A percentile compares a stretch with the other conserved stretches of the same genome.
These are phyloP conservation scores for Aspergillus tubingensis DNA, from an alignment of 2,329 filamentous ascomycete genomes.

Conservation along the genomic window DNA sequence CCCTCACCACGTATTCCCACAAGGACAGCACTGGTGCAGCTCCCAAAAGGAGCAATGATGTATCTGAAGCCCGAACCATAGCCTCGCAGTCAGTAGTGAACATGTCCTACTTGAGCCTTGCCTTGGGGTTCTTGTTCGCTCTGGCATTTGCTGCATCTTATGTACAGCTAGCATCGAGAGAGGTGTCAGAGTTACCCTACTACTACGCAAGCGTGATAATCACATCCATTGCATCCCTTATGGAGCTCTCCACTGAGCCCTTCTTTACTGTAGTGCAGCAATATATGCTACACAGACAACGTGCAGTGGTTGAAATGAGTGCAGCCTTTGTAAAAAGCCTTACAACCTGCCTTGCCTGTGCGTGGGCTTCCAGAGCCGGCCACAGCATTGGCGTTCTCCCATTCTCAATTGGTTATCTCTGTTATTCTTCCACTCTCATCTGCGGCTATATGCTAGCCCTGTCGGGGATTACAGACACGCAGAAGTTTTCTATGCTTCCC, in stretches of 20 bases:
- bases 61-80: slow-evolving; percentile 26
- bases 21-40: slow-evolving; percentile 11
- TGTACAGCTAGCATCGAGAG: slow-evolving; percentile 54
- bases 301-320: slow-evolving; percentile 78
- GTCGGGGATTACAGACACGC: slow-evolving; percentile 54
- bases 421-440: slow-evolving; percentile 70
- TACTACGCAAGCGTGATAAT: slow-evolving; percentile 59
- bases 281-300: slow-evolving; percentile 73
- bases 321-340: slow-evolving; percentile 78
- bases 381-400: slow-evolving; percentile 73
- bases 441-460: slow-evolving; percentile 69
- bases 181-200: slow-evolving; percentile 61
- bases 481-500: slow-evolving; percentile 70
- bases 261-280: slow-evolving; percentile 86
- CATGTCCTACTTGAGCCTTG: slow-evolving; percentile 76
- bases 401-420: slow-evolving; percentile 83
- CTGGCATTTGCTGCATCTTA: slow-evolving; percentile 68
- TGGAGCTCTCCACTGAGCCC: slow-evolving; percentile 85
- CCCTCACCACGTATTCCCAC: slow-evolving; percentile 19
- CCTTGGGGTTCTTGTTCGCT: slow-evolving; percentile 67
- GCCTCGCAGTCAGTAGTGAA: slow-evolving; percentile 78
- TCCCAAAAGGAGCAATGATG: slow-evolving; percentile 11
- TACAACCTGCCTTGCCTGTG: slow-evolving; percentile 69
- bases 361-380: slow-evolving; percentile 59
- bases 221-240: slow-evolving; percentile 59